Percentiles rank a stretch among this genome's conserved stretches.
phyloP scores from a whole-genome alignment of 306 rosid species.

The Acacia crassicarpa region DNA sequence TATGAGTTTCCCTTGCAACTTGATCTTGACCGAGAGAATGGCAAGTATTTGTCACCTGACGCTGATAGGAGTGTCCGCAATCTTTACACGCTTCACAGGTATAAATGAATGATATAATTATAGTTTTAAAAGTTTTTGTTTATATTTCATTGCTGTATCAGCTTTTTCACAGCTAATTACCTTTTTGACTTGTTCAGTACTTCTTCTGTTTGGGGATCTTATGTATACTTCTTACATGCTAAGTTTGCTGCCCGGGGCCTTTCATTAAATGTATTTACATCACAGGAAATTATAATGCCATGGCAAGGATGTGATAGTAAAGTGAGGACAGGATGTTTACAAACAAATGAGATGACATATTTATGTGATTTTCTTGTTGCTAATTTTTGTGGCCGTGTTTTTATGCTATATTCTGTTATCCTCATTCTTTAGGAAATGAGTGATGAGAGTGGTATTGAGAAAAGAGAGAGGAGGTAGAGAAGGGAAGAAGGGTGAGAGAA shows the following conservation, averaged over 20 bases:
- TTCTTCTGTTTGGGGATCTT: not conserved
- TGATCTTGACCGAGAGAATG: constrained; percentile 91
- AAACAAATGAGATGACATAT: not conserved
- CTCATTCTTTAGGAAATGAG: not conserved
- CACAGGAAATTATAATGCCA: not conserved
- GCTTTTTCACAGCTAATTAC: not conserved
- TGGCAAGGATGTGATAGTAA: not conserved
- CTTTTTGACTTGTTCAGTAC: constrained; percentile 19
- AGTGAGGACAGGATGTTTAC: not conserved
- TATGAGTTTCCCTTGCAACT: constrained; percentile 96
- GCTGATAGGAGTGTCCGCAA: constrained; percentile 89
- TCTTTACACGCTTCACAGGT: constrained; percentile 96
- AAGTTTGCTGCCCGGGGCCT: not conserved
- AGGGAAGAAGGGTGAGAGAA: no score
- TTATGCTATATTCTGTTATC: not conserved
- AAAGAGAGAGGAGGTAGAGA: no score
- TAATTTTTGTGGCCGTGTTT: not conserved
- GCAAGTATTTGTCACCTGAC: constrained; percentile 92
- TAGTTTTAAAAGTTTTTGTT: not conserved
- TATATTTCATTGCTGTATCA: not conserved
- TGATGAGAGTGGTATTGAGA: not conserved
- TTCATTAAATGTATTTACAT: not conserved
- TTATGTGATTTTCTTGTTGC: not conserved
- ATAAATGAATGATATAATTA: constrained; percentile 19
- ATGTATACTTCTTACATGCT: not conserved